Base-by-base conservation (phyloP, 2,329 filamentous ascomycete genomes). In the Neofusicoccum parvum region DNA sequence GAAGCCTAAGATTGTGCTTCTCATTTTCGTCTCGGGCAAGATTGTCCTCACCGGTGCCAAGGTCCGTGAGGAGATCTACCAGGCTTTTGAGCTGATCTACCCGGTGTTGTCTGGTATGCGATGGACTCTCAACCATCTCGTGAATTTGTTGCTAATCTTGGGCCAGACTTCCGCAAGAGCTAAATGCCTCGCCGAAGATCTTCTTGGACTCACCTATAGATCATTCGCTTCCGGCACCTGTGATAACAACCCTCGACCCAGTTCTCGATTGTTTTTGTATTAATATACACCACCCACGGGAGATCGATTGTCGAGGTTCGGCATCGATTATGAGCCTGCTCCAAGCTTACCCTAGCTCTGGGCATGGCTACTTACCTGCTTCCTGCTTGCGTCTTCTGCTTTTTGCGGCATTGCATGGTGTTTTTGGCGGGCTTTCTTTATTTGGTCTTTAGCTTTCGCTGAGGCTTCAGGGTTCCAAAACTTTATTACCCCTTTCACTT, bases 1-100 rank as follows among this genome's bases (percentile, higher is more conserved):
- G 86, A 98, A 98, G 86, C 95, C 95, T 20, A 98, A 98, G 88
- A 97, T 98, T 72, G 94, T 98, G 63, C 88, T 98, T 32, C 84
- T 98, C 76, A 97, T 99, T 80, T 98, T 98, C 83, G 94, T 98
- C 74, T 95, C 91, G 75, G 95, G 94, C 76, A 98, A 98, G 87
- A 98, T 98, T 68, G 95, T 98, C 74, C 86, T 98, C 77, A 98
- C 95, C 48, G 95, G 95, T 75, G 95, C 95, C 71, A 98, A 99
- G 79, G 94, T 98, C 70, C 91, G 95, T 72, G 95, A 99, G 81
- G 94, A 97, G 82, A 98, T 99, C 71, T 79, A 79, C 71, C 75
- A 78, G 65, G 78, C 78, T 36, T 79, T 79, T 65, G 78, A 79
- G 70, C 74, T 72, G 88, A 97, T 97, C 82, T 97, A 97, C 78